These are phyloP conservation scores for Venturia oleaginea DNA, from an alignment of 2,329 filamentous ascomycete species.

Conservation along the genomic window DNA sequence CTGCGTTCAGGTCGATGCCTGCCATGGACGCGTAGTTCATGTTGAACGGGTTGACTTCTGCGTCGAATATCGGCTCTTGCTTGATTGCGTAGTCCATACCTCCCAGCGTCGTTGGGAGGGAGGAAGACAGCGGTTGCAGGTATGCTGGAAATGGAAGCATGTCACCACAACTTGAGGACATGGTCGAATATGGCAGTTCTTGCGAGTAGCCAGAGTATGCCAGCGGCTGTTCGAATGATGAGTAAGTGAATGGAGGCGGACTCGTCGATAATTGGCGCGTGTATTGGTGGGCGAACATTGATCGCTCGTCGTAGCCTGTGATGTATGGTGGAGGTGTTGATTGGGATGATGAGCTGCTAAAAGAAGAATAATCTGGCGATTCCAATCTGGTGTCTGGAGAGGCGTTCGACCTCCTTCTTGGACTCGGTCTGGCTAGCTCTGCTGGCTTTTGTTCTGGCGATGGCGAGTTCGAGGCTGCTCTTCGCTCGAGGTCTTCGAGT, in stretches of 20 bases:
- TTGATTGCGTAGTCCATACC: constrained; percentile 54
- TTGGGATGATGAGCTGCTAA: constrained; percentile 8
- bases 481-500: constrained; percentile 73
- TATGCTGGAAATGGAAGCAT: constrained; percentile 42
- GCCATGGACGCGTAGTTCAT: constrained; percentile 59
- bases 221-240: constrained; percentile 59
- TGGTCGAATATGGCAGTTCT: constrained; percentile 28
- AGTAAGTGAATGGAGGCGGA: constrained; percentile 60
- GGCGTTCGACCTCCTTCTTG: neutral
- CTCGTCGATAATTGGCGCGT: constrained; percentile 62
- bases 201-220: constrained; percentile 49
- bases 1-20: constrained; percentile 53
- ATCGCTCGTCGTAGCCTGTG: constrained; percentile 51
- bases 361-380: constrained; percentile 2
- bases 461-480: constrained; percentile 56
- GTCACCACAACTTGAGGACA: constrained; percentile 26
- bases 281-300: constrained; percentile 58
- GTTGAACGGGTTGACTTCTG: constrained; percentile 56
- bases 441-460: constrained; percentile 50
- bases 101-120: constrained; percentile 50
- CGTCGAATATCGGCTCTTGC: constrained; percentile 52
- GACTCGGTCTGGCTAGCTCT: constrained; percentile 35
- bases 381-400: constrained; percentile 2
- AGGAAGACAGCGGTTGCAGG: constrained; percentile 36
- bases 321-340: constrained; percentile 49